Conservation (phyloP, 768 basidiomycete species). For the Clitopilus hobsonii region DNA sequence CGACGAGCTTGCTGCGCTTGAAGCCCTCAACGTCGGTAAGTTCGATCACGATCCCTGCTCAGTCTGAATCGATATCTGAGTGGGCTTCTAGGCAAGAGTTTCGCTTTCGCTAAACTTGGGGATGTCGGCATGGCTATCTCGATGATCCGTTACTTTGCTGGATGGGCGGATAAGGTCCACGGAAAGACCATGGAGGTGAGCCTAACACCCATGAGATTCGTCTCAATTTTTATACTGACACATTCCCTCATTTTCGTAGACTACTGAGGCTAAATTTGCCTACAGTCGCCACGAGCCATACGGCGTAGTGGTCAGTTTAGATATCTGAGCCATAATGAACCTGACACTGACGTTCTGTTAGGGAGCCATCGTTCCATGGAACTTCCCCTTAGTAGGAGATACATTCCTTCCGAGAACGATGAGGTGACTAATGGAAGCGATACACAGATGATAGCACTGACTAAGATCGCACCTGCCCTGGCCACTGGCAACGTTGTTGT, state of each 20-base stretch:
- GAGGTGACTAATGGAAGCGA: neutral
- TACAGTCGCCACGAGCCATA: slow-evolving; percentile 45
- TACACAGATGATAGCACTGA: neutral
- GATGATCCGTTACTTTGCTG: slow-evolving; percentile 74
- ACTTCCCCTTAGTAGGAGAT: slow-evolving; percentile 20
- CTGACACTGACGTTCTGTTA: neutral
- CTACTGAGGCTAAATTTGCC: slow-evolving; percentile 19
- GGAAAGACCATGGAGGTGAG: slow-evolving; percentile 68
- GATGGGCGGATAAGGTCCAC: slow-evolving; percentile 84
- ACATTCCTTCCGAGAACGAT: neutral
- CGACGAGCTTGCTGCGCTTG: slow-evolving; percentile 69
- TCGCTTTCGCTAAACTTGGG: neutral
- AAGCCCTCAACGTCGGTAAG: slow-evolving; percentile 30
- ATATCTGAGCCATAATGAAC: neutral
- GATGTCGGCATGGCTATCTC: slow-evolving; percentile 21
- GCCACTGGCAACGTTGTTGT: slow-evolving; percentile 73
- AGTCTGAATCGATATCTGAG: neutral
- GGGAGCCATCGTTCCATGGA: slow-evolving; percentile 54
- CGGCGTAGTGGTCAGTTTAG: slow-evolving; percentile 32
- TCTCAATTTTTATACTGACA: neutral
- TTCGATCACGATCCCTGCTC: neutral
- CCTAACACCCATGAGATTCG: neutral
- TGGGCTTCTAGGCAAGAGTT: neutral
- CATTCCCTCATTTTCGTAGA: slow-evolving; percentile 8
- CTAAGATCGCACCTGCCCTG: slow-evolving; percentile 68